Conservation (phyloP, 345 rosid genomes). For the Gossypium raimondii region DNA sequence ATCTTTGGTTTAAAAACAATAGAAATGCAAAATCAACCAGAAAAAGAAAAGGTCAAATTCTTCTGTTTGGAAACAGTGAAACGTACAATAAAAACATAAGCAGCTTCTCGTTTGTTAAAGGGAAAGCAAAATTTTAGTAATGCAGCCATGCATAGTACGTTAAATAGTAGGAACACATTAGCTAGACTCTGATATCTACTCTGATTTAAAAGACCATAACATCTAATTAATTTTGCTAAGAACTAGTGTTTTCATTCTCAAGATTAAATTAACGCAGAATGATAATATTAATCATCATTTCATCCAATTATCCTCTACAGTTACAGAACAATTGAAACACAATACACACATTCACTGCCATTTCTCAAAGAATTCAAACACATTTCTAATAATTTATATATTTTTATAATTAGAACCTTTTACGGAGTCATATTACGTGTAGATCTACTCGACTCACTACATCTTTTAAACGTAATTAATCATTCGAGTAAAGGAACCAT, state of each 20-base stretch:
- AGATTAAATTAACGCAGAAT: not conserved
- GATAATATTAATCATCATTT: not conserved
- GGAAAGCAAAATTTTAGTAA: not conserved
- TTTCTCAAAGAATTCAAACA: not conserved
- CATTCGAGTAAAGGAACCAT: not conserved
- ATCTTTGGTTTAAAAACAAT: not conserved
- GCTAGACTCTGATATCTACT: too few species aligned
- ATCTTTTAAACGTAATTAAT: not conserved
- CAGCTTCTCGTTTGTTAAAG: not conserved
- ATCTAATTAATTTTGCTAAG: too few species aligned
- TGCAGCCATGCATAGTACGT: not conserved
- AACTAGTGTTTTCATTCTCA: not conserved
- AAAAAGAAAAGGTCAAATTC: not conserved
- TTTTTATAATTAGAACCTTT: not conserved
- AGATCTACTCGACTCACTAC: constrained; percentile 20
- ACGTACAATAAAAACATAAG: not conserved
- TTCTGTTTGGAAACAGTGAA: not conserved
- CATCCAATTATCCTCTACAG: not conserved
- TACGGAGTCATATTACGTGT: not conserved
- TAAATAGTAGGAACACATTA: too few species aligned
- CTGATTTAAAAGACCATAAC: too few species aligned
- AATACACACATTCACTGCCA: not conserved
- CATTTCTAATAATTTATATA: not conserved
- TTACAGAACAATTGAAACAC: not conserved
- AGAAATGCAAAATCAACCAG: not conserved